Evolutionary conservation across 106 monocot genomes (phyloP).

Genomic region (Dactylorhiza incarnata): DNA sequence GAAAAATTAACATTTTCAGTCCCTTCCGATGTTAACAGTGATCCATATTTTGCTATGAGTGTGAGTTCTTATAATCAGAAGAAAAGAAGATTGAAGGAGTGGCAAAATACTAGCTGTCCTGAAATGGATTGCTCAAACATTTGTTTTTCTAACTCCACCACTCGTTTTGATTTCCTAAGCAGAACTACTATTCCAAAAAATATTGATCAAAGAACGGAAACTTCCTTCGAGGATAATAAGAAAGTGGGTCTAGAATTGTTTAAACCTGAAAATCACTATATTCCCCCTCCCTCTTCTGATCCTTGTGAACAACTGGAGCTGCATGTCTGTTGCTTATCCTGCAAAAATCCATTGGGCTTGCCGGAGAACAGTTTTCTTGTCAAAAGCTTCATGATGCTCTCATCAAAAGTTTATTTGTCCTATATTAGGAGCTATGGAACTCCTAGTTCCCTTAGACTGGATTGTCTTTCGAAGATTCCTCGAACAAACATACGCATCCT

Average conservation of each 20-base stretch:
- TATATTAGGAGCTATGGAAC: slow-evolving; percentile 36
- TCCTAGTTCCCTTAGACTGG: not conserved
- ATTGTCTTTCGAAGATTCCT: slow-evolving; percentile 12
- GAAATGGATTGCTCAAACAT: slow-evolving; percentile 10
- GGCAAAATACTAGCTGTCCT: slow-evolving; percentile 19
- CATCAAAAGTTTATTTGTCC: slow-evolving; percentile 52
- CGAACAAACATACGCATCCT: slow-evolving; percentile 16
- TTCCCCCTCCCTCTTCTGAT: slow-evolving; percentile 8
- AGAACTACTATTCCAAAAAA: not conserved
- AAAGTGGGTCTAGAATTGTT: not conserved
- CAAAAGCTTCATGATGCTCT: slow-evolving; percentile 30
- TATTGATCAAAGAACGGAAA: not conserved
- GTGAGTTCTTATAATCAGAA: slow-evolving; percentile 61
- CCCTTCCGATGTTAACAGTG: slow-evolving; percentile 21
- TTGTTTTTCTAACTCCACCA: slow-evolving; percentile 14
- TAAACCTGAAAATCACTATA: not conserved
- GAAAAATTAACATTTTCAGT: slow-evolving; percentile 4
- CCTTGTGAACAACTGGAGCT: slow-evolving; percentile 20
- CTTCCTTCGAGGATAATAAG: slow-evolving; percentile 1
- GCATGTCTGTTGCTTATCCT: slow-evolving; percentile 45
- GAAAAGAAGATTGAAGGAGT: slow-evolving; percentile 36
- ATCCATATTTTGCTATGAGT: slow-evolving; percentile 44
- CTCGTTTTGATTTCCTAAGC: slow-evolving; percentile 3
- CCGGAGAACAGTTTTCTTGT: slow-evolving; percentile 42
- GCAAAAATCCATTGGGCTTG: slow-evolving; percentile 52